phyloP scores from a whole-genome alignment of 148 eudicot species.

The Salicornia ramosissima region DNA sequence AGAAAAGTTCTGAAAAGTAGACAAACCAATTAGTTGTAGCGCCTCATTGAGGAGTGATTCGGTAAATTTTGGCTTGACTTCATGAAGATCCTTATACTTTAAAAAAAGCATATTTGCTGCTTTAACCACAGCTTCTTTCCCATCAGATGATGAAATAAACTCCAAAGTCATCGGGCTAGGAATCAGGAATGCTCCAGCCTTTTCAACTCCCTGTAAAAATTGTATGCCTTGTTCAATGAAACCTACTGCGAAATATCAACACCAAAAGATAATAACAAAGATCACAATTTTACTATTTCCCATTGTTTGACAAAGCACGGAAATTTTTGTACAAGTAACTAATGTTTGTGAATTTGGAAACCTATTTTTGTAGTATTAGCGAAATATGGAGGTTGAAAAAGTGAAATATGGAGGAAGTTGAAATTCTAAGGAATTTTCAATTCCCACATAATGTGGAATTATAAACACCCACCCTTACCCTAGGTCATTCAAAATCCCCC shows the following conservation, averaged over 20 bases:
- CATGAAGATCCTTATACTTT: slow-evolving; percentile 36
- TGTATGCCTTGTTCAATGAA: background rate
- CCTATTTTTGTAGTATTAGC: too few relatives aligned
- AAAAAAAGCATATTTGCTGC: slow-evolving; percentile 67
- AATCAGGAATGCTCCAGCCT: slow-evolving; percentile 22
- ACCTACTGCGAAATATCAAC: slow-evolving; percentile 1
- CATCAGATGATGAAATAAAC: slow-evolving; percentile 62
- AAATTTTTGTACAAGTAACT: too few relatives aligned
- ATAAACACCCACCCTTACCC: too few relatives aligned
- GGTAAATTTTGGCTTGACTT: slow-evolving; percentile 50
- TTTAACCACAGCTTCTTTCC: slow-evolving; percentile 72
- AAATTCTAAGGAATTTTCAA: too few relatives aligned
- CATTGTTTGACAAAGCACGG: background rate
- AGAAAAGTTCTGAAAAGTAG: background rate
- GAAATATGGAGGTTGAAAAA: too few relatives aligned
- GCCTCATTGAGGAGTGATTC: slow-evolving; percentile 69
- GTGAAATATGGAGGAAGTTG: too few relatives aligned
- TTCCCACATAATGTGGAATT: too few relatives aligned
- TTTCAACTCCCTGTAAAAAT: slow-evolving; percentile 43
- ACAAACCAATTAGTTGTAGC: slow-evolving; percentile 57
- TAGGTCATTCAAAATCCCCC: too few relatives aligned
- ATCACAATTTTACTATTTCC: background rate
- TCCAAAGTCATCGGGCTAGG: slow-evolving; percentile 45
- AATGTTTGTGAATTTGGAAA: too few relatives aligned
- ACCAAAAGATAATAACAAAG: background rate